phyloP scores from a whole-genome alignment of 2,329 filamentous ascomycete genomes.

The Leptoxyphium fumago region DNA sequence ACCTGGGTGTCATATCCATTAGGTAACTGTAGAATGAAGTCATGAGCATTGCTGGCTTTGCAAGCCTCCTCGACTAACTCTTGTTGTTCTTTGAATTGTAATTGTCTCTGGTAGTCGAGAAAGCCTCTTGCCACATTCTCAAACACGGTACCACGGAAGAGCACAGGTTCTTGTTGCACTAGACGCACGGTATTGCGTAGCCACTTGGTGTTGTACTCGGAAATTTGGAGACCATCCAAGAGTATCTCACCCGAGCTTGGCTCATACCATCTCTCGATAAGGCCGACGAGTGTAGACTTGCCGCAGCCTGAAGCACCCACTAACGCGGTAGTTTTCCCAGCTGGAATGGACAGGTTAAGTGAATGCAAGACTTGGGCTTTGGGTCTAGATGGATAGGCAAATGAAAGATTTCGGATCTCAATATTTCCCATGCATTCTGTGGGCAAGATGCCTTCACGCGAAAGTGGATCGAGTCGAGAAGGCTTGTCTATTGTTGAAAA shows the following conservation, averaged over 20 bases:
- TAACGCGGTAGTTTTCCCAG: constrained; percentile 39
- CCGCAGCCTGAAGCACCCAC: constrained; percentile 45
- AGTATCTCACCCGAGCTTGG: constrained; percentile 11
- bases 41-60: constrained; percentile 4
- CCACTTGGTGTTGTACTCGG: constrained; percentile 32
- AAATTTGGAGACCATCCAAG: constrained; percentile 36
- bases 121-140: constrained; percentile 15
- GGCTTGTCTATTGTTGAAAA: constrained; percentile 21
- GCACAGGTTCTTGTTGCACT: constrained; percentile 6
- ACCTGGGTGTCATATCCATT: constrained; percentile 8
- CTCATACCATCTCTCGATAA: constrained; percentile 43
- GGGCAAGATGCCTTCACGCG: not conserved
- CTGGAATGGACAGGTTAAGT: constrained; percentile 24
- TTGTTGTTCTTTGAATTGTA: constrained; percentile 1
- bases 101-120: constrained; percentile 5
- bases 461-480: constrained; percentile 19
- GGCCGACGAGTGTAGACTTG: constrained; percentile 41
- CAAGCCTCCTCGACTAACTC: constrained; percentile 3
- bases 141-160: constrained; percentile 29
- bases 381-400: constrained; percentile 26
- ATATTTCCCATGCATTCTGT: constrained; percentile 13
- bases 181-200: constrained; percentile 33
- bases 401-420: constrained; percentile 22
- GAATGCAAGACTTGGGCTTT: constrained; percentile 28
- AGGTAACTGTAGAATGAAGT: constrained; percentile 6